phyloP scores from a whole-genome alignment of 257 asterid species.

The Salvia hispanica region DNA sequence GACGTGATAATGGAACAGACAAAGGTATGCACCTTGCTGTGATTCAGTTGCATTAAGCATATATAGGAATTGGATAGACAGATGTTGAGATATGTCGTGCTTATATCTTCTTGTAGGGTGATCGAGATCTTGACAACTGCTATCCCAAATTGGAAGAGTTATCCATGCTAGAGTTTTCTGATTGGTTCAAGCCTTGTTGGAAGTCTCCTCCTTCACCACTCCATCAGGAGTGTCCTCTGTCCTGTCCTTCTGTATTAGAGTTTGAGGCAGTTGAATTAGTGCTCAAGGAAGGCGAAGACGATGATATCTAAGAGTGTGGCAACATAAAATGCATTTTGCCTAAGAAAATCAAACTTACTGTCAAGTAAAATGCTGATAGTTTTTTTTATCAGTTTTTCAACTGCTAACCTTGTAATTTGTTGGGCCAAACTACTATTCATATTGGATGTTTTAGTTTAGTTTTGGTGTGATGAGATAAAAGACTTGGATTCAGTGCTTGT shows the following conservation, averaged over 20 bases:
- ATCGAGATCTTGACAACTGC: slow-evolving; percentile 32
- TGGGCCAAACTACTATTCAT: background rate
- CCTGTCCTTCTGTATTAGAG: slow-evolving; percentile 38
- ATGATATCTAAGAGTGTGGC: slow-evolving; percentile 7
- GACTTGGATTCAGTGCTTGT: background rate
- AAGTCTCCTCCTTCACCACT: slow-evolving; percentile 61
- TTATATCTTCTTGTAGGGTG: slow-evolving; percentile 30
- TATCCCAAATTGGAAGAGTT: slow-evolving; percentile 43
- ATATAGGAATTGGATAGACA: too few species aligned
- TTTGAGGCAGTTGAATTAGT: slow-evolving; percentile 36
- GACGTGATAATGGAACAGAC: slow-evolving; percentile 16
- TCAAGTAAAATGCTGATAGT: background rate
- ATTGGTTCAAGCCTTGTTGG: slow-evolving; percentile 35
- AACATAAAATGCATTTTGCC: too few species aligned
- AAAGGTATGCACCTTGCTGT: slow-evolving; percentile 36
- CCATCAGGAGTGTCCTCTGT: slow-evolving; percentile 28
- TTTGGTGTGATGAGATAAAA: background rate
- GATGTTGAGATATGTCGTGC: slow-evolving; percentile 23
- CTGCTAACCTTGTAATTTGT: background rate
- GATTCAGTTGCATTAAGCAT: slow-evolving; percentile 14
- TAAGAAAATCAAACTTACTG: background rate
- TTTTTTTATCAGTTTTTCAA: background rate
- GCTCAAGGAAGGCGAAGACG: slow-evolving; percentile 35
- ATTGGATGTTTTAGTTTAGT: too few species aligned
- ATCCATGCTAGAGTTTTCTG: slow-evolving; percentile 43